Base-by-base conservation (phyloP, 495 filamentous ascomycete species). In the Penicillium tannophilum region DNA sequence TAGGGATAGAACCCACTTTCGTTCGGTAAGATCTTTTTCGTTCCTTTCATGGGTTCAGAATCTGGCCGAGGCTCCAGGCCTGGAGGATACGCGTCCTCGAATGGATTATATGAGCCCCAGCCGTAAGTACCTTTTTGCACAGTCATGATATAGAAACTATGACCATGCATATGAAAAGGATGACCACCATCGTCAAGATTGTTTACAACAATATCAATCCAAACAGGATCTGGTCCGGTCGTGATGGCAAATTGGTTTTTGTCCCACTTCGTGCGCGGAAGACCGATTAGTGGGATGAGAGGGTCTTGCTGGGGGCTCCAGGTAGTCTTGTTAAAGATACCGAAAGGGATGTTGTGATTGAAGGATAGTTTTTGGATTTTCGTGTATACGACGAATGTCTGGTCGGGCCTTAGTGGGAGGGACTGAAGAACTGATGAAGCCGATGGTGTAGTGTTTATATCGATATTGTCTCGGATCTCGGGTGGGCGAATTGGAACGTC, bases 61-160 rank as follows among this genome's bases (percentile, higher is more conserved):
- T 61, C 47, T 1, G 58, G 31, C 0, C 57, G 36, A 16, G 39
- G 5, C 14, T 41, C 39, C n/a, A 51, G 41, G 10, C 68, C 69
- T 1, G 67, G 68, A 6, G 70, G 70, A 24, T 26, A 41, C 16
- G 56, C 23, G 28, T 80, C 76, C 10, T 65, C 60, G 59, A 72
- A 73, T 55, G 83, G 84, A 23, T 82, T 74, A 54, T 70, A 77
- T 8, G 73, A 74, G 45, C 73, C 75, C 75, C 74, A 76, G 53
- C 73, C 72, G 16, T 59, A 63, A 5, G 61, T 30, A 6, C 68
- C 53, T 55, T 72, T 47, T 39, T 72, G 59, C 2, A 85, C 79
- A 26, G 73, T 71, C 16, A 90, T 75, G 17, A 91, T 78, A 66
- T 93, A 92, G 75, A 93, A 94, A 63, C 88, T 82, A 74, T 96